Evolutionary conservation across 2,329 filamentous ascomycete species (phyloP), one percentile per base, ranked within the genome.

Genomic region (Penicillium decumbens): DNA sequence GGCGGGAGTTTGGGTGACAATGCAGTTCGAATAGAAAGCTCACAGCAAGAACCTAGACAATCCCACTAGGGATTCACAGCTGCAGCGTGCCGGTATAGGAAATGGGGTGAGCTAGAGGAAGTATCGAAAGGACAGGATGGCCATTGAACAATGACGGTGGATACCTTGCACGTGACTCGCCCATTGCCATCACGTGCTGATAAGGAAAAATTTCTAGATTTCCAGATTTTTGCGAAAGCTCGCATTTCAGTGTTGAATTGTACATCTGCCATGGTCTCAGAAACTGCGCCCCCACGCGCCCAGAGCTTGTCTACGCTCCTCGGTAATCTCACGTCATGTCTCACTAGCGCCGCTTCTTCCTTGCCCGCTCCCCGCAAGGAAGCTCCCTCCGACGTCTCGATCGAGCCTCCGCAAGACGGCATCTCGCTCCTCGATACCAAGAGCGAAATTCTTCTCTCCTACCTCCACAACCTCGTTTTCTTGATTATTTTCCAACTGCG

Each of bases 381-480:
- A 44, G 50, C 56, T 2, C 50, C 62, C 0, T 82, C 87, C 0
- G 77, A 85, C 40, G 82, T 90, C 50, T 83, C 85, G 12, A 80
- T 95, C 51, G 75, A 86, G 42, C 82, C 88, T n/a, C 85, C 88
- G 1, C 79, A 85, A 56, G 84, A 95, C 62, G 92, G 93, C 65
- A 93, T 98, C 50, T 96, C 93, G 0, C 82, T 98, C 1, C 84
- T 98, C 63, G 90, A 97, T 66, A 84, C 89, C 57, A 98, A 98
- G 75, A 97, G 95, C 72, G 93, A 98, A 67, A 80, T 98, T n/a
- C 83, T 98, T 15, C 83, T 98, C 33, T 92, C 92, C 3, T 98
- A 98, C 71, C 78, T 98, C 0, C 92, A 98, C 64, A 95, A 95
- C 63, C 82, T 97, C 3, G 88, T 93, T 39, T 95, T 95, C 60